These are phyloP conservation scores for Vitis rupestris DNA, from an alignment of 164 flowering plant genomes.

Conservation along the genomic window DNA sequence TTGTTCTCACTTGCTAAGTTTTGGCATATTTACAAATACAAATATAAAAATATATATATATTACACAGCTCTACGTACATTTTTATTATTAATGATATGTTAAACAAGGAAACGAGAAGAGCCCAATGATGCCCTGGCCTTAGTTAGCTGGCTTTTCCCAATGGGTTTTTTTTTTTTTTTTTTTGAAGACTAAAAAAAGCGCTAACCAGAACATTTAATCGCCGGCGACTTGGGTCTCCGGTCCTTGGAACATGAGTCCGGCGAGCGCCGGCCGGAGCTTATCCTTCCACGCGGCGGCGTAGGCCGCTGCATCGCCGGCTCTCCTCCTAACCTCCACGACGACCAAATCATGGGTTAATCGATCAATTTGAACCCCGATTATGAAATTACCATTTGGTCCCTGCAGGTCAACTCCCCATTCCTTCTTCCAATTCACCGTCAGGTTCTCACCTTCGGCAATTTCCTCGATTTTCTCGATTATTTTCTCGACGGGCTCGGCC, in stretches of 20 bases:
- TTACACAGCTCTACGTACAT: too few relatives aligned
- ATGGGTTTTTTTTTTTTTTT: too few relatives aligned
- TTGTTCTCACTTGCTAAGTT: too few relatives aligned
- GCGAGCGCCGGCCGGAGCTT: conserved; percentile 27
- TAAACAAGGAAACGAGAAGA: too few relatives aligned
- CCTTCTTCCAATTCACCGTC: conserved; percentile 36
- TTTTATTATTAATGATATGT: too few relatives aligned
- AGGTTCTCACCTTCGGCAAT: conserved; percentile 27
- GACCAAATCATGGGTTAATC: conserved; percentile 40
- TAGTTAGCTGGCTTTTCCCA: too few relatives aligned
- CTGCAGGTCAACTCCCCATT: conserved; percentile 36
- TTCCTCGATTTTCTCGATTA: conserved; percentile 39
- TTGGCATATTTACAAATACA: too few relatives aligned
- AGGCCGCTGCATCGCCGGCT: conserved; percentile 31
- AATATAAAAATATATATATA: too few relatives aligned
- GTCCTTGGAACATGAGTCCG: conserved; percentile 3
- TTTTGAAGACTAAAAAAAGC: too few relatives aligned
- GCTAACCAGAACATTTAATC: not conserved
- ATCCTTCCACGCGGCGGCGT: conserved; percentile 34
- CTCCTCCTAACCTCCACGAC: conserved; percentile 52
- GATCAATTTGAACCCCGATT: conserved; percentile 33
- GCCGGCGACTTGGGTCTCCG: not conserved
- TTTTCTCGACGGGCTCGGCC: conserved; percentile 30
- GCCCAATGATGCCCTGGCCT: too few relatives aligned
- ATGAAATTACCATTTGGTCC: conserved; percentile 41